A percentile compares a stretch with the other conserved stretches of the same genome.
These are phyloP conservation scores for Trichosanthes cucumerina DNA, from an alignment of 306 rosid species.

Conservation along the genomic window DNA sequence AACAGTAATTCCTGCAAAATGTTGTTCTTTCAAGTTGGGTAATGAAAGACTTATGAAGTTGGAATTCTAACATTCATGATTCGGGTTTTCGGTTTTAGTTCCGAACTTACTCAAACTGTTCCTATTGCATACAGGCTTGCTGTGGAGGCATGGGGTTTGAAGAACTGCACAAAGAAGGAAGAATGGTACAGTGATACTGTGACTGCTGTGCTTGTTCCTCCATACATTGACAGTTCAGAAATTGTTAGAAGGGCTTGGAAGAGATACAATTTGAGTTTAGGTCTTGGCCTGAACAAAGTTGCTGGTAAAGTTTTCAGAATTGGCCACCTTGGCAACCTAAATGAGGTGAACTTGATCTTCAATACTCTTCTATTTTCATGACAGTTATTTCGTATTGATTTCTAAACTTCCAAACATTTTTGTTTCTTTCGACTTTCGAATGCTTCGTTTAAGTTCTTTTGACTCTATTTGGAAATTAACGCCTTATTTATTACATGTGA, in stretches of 20 bases:
- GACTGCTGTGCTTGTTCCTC: constrained; percentile 87
- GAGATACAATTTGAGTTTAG: constrained; percentile 90
- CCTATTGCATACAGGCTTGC: constrained; percentile 49
- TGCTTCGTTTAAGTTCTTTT: neutral
- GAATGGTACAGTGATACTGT: constrained; percentile 96
- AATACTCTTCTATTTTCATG: neutral
- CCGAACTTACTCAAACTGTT: neutral
- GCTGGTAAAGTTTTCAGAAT: constrained; percentile 98
- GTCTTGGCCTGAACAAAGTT: constrained; percentile 89
- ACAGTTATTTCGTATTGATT: neutral
- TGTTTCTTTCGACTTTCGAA: neutral
- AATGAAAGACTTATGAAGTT: neutral
- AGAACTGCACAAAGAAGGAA: constrained; percentile 91
- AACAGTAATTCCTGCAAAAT: neutral
- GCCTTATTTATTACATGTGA: too few relatives aligned
- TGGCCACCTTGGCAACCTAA: constrained; percentile 90
- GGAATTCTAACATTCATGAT: neutral
- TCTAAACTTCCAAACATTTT: neutral
- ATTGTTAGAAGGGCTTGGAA: constrained; percentile 86
- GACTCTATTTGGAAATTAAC: neutral
- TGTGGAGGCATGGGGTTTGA: constrained; percentile 99
- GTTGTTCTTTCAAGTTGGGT: neutral
- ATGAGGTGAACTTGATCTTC: constrained; percentile 54
- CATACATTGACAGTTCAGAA: constrained; percentile 76
- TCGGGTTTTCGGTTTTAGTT: neutral